Percentiles rank a stretch among this genome's conserved stretches.
Evolutionary conservation across 164 flowering plant genomes (phyloP).

Genomic region (Vitis riparia): DNA sequence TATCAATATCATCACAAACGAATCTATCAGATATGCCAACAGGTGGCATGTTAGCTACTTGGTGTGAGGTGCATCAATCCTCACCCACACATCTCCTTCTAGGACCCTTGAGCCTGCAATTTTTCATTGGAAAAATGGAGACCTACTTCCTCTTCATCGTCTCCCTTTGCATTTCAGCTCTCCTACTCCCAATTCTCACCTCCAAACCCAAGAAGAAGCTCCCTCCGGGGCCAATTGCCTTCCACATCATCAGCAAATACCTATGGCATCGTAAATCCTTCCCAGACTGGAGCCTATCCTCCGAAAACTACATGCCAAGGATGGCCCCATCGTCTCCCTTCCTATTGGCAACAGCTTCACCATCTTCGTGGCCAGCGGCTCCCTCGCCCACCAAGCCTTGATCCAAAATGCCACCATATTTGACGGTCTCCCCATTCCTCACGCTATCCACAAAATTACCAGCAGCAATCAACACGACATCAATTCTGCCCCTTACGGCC

Average conservation of each 20-base stretch:
- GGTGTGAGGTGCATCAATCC: too few species aligned
- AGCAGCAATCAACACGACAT: constrained; percentile 27
- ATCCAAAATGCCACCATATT: constrained; percentile 38
- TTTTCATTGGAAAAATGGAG: too few species aligned
- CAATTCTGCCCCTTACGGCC: constrained; percentile 36
- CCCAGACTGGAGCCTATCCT: constrained; percentile 19
- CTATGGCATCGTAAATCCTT: constrained; percentile 19
- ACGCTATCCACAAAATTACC: constrained; percentile 5
- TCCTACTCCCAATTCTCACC: too few species aligned
- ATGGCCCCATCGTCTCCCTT: constrained; percentile 41
- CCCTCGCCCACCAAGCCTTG: constrained; percentile 35
- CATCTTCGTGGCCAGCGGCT: constrained; percentile 30
- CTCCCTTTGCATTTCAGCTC: too few species aligned
- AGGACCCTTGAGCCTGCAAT: too few species aligned
- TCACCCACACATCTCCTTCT: too few species aligned
- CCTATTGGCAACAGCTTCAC: constrained; percentile 17
- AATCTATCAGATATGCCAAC: too few species aligned
- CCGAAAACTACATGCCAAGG: constrained; percentile 16
- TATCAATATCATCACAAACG: too few species aligned
- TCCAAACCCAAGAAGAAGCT: neutral
- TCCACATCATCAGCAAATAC: constrained; percentile 25
- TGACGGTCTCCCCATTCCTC: constrained; percentile 35
- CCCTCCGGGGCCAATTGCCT: constrained; percentile 36
- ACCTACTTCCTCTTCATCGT: too few species aligned
- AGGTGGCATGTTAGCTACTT: too few species aligned